A percentile compares a stretch with the other conserved stretches of the same genome.
Conservation (phyloP, 1,139 yeast species). For the Suzukiozyma palmioleophila region DNA sequence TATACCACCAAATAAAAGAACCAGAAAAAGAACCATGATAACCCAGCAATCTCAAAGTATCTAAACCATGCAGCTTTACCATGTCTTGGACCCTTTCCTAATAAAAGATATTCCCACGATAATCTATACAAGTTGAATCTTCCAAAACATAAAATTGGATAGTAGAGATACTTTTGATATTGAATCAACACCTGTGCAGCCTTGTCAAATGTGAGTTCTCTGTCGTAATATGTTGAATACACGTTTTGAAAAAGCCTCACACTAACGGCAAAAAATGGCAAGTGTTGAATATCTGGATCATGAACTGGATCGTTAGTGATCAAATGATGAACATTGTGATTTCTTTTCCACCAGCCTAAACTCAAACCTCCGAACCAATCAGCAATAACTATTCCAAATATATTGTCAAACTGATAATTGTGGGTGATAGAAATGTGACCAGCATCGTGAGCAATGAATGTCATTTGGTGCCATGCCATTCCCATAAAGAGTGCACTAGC, state of each 20-base stretch:
- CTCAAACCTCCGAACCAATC: conserved; percentile 84
- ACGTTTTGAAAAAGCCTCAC: conserved; percentile 62
- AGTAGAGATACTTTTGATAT: conserved; percentile 67
- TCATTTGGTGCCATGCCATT: conserved; percentile 84
- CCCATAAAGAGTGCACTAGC: conserved; percentile 67
- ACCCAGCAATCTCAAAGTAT: conserved; percentile 69
- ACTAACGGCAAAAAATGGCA: conserved; percentile 87
- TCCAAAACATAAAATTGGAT: conserved; percentile 78
- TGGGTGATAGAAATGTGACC: conserved; percentile 85
- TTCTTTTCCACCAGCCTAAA: conserved; percentile 92
- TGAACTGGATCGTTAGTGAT: conserved; percentile 88
- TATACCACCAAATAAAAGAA: conserved; percentile 64
- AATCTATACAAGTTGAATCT: conserved; percentile 79
- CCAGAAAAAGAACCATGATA: conserved; percentile 70
- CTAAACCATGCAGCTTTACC: conserved; percentile 89
- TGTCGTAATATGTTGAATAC: conserved; percentile 77
- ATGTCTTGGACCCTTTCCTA: conserved; percentile 70
- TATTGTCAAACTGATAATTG: conserved; percentile 70
- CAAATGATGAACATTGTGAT: conserved; percentile 86
- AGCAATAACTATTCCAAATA: conserved; percentile 70
- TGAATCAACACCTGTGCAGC: conserved; percentile 56
- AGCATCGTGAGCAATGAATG: conserved; percentile 86
- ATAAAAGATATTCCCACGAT: conserved; percentile 70
- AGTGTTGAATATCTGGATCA: conserved; percentile 91
- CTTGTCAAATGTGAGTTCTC: conserved; percentile 60